Conservation (phyloP, 176 grass and related monocot genomes). For the Otatea glauca region DNA sequence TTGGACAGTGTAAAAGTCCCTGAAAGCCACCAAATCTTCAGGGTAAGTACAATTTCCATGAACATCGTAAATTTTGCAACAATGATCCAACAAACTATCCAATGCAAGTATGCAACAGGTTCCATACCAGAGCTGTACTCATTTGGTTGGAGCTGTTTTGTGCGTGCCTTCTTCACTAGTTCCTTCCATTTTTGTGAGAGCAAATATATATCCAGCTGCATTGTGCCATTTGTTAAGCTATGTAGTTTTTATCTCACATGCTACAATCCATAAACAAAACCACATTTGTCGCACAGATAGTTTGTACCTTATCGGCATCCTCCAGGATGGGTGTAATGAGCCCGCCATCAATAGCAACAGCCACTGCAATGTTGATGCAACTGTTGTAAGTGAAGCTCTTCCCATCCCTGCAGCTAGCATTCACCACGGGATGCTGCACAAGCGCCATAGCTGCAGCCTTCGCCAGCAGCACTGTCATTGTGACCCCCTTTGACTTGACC, state of each 20-base stretch:
- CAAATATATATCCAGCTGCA: slow-evolving; percentile 93
- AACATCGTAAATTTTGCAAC: not conserved
- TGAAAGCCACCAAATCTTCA: slow-evolving; percentile 46
- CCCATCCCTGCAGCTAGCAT: slow-evolving; percentile 88
- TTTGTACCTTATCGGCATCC: slow-evolving; percentile 85
- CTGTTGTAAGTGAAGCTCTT: slow-evolving; percentile 93
- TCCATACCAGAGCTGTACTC: slow-evolving; percentile 90
- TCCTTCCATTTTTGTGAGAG: slow-evolving; percentile 98
- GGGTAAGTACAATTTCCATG: slow-evolving; percentile 33
- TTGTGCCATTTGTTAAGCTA: slow-evolving; percentile 34
- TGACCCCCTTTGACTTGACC: slow-evolving; percentile 94
- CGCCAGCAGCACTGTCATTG: slow-evolving; percentile 85
- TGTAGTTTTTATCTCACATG: slow-evolving; percentile 11
- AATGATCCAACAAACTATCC: not conserved
- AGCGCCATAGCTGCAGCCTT: slow-evolving; percentile 91
- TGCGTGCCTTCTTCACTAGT: slow-evolving; percentile 78
- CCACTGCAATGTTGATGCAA: slow-evolving; percentile 90
- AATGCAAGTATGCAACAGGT: not conserved
- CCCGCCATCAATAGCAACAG: slow-evolving; percentile 89
- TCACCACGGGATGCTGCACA: slow-evolving; percentile 79
- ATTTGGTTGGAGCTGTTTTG: slow-evolving; percentile 90
- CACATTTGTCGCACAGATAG: slow-evolving; percentile 15
- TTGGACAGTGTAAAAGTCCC: slow-evolving; percentile 97
- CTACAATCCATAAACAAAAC: not conserved
- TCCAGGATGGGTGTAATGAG: slow-evolving; percentile 91